Base-by-base conservation (phyloP, 441 rosid genomes). In the Arabidopsis hybrid region DNA sequence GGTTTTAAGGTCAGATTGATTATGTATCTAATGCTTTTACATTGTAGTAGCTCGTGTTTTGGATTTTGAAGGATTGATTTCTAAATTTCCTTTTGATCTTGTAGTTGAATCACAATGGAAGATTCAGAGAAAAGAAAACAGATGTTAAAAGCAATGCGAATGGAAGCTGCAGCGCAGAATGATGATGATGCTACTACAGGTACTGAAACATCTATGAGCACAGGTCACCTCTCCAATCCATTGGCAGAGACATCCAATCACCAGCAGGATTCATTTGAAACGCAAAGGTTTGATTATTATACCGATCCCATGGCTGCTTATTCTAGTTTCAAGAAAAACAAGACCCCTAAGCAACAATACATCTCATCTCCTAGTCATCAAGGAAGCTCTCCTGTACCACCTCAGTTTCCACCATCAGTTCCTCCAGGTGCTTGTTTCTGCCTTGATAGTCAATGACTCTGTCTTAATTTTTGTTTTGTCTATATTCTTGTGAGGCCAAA, bases 221-320 rank as follows among this genome's bases (percentile, higher is more conserved):
- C 80, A 26, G 26, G 67, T 81, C 73, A 62, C 52, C 97, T 91
- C 26, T 79, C 84, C 9, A 90, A 94, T 73, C 98, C 98, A 5
- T 80, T 94, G 78, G 79, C 83, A 10, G 95, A 85, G 18, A 60
- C 83, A 45, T 79, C 87, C 4, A 65, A 71, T 1, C 65, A 77
- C 49, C 81, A 77, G 52, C 85, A 75, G 46, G 79, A 55, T 16
- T 50, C 82, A 0, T 50, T 26, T 68, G 79, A 78, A 34, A 51
- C 79, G 55, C 85, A 80, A 8, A 85, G 95, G 76, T 94, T 91
- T 69, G 96, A 88, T 83, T 91, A 78, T 78, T 94, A 91, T 77
- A 91, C 96, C 0, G 90, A 94, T 58, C 98, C 98, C 3, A 83
- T 85, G 88, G 79, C 96, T 2, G 95, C 96, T 39, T 91, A 87